These are phyloP conservation scores for Hypoxylon sp. DNA, from an alignment of 2,329 filamentous ascomycete genomes.

Conservation along the genomic window DNA sequence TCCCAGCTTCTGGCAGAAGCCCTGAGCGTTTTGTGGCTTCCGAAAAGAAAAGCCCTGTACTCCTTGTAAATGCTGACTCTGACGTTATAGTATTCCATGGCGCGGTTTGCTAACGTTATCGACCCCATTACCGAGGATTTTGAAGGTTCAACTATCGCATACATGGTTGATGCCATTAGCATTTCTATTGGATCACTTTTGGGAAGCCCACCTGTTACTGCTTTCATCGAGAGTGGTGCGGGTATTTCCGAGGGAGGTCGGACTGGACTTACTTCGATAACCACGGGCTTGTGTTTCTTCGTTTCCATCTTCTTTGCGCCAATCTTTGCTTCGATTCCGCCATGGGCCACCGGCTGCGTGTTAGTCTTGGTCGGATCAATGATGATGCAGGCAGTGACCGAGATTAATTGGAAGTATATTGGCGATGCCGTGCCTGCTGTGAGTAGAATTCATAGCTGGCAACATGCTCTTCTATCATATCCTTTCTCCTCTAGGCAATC, in stretches of 20 bases:
- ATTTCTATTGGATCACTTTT: constrained; percentile 86
- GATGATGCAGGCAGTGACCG: constrained; percentile 83
- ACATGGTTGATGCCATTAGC: constrained; percentile 82
- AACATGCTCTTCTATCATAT: background rate
- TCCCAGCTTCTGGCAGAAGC: background rate
- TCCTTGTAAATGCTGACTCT: constrained; percentile 15
- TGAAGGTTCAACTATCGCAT: constrained; percentile 86
- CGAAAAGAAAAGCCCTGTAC: background rate
- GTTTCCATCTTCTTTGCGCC: constrained; percentile 90
- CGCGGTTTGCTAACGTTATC: constrained; percentile 83
- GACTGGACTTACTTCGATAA: constrained; percentile 86
- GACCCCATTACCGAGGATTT: constrained; percentile 89
- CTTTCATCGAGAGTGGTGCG: constrained; percentile 90
- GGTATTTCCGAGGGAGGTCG: constrained; percentile 90
- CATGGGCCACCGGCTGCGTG: constrained; percentile 92
- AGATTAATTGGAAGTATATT: constrained; percentile 91
- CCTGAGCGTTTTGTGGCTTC: background rate
- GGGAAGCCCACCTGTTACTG: constrained; percentile 84
- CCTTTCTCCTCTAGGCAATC: background rate
- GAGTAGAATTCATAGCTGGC: constrained; percentile 1
- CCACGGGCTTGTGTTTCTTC: constrained; percentile 86
- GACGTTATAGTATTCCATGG: constrained; percentile 81
- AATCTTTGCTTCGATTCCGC: constrained; percentile 89
- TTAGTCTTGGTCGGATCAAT: constrained; percentile 88
- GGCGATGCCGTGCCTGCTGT: constrained; percentile 84